A percentile compares a stretch with the other conserved stretches of the same genome.
phyloP scores from a whole-genome alignment of 2,329 filamentous ascomycete genomes.

The Trichophyton mentagrophytes region DNA sequence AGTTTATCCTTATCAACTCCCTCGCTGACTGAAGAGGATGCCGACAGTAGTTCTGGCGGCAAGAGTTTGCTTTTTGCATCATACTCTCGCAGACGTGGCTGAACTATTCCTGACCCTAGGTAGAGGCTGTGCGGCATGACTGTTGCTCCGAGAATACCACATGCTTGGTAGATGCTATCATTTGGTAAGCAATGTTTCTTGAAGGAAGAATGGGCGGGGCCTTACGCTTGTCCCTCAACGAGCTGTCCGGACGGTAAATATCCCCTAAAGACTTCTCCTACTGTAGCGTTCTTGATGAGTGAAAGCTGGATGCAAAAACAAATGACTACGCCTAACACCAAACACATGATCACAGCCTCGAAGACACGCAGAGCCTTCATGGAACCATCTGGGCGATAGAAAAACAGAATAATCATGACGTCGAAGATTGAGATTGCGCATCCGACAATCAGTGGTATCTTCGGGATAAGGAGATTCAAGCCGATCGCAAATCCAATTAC shows the following conservation, averaged over 20 bases:
- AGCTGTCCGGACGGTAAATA: constrained; percentile 44
- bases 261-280: constrained; percentile 42
- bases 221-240: constrained; percentile 39
- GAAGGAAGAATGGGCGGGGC: constrained; percentile 1
- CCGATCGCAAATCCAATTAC: constrained; percentile 47
- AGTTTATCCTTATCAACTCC: constrained; percentile 37
- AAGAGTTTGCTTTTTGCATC: constrained; percentile 30
- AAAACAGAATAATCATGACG: constrained; percentile 44
- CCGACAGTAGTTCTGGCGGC: constrained; percentile 16
- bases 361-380: constrained; percentile 42
- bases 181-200: constrained; percentile 6
- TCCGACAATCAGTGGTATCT: constrained; percentile 43
- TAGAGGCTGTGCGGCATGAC: constrained; percentile 51
- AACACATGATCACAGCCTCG: constrained; percentile 41
- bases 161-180: constrained; percentile 40
- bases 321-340: constrained; percentile 44
- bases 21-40: constrained; percentile 20
- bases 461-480: constrained; percentile 38
- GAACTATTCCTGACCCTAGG: constrained; percentile 44
- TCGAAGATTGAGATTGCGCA: constrained; percentile 46
- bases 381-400: constrained; percentile 41
- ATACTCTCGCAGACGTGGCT: constrained; percentile 40
- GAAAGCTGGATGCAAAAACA: constrained; percentile 47
- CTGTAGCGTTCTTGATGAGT: constrained; percentile 36
- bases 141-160: constrained; percentile 41